Conservation (phyloP, 352 stramenopile genomes). For the Pythium vanterpoolii region DNA sequence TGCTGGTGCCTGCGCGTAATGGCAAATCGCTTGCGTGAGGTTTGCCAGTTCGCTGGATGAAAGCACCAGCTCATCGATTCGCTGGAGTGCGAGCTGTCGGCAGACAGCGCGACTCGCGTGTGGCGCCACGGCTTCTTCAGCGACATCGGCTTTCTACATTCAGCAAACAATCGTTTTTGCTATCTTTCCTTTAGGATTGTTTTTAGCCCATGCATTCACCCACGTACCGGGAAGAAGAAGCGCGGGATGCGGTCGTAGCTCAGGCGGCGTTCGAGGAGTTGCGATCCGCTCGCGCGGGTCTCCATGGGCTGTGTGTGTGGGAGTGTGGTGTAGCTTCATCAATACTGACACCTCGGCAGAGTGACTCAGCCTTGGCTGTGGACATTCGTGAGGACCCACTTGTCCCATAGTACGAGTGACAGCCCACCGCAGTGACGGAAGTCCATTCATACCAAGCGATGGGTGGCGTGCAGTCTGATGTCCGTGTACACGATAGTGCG, state of each 20-base stretch:
- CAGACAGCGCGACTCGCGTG: constrained; percentile 2
- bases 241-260: constrained; percentile 35
- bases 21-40: constrained; percentile 9
- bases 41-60: background rate
- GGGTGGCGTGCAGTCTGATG: no score
- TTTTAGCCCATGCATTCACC: background rate
- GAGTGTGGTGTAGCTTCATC: background rate
- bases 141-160: constrained; percentile 5
- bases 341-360: background rate
- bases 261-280: constrained; percentile 16
- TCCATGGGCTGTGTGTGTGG: background rate
- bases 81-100: constrained; percentile 15
- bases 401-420: no score
- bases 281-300: background rate
- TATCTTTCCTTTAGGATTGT: background rate
- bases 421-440: no score
- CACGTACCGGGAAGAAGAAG: constrained; percentile 39
- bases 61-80: constrained; percentile 13
- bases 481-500: no score
- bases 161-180: background rate
- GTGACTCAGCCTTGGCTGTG: no score
- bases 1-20: constrained; percentile 2
- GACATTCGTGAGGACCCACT: no score
- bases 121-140: background rate
- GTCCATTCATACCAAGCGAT: no score